These are phyloP conservation scores for Vaccinium darrowii DNA, from an alignment of 148 eudicot species.

Conservation along the genomic window DNA sequence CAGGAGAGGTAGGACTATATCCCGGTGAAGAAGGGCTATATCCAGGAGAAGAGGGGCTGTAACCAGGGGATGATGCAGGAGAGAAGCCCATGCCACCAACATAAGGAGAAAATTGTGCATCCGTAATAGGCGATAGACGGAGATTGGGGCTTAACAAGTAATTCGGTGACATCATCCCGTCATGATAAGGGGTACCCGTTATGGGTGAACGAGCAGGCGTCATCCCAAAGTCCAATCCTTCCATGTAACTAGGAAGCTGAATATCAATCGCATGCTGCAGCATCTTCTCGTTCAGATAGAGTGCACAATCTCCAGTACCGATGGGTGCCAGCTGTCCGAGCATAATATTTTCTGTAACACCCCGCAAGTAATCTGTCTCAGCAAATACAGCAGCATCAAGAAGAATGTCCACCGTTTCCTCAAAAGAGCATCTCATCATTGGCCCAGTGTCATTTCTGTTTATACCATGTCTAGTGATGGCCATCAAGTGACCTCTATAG, in stretches of 20 bases:
- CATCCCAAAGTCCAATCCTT: constrained; percentile 86
- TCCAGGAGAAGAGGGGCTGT: constrained; percentile 55
- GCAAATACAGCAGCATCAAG: constrained; percentile 98
- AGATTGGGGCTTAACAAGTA: constrained; percentile 75
- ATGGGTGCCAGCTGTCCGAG: constrained; percentile 97
- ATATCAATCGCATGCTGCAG: constrained; percentile 91
- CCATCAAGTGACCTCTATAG: constrained; percentile 97
- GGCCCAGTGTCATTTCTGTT: constrained; percentile 96
- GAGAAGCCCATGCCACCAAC: constrained; percentile 63
- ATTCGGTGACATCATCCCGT: constrained; percentile 87
- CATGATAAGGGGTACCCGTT: constrained; percentile 82
- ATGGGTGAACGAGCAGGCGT: constrained; percentile 88
- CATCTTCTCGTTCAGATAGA: constrained; percentile 88
- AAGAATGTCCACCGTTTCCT: constrained; percentile 98
- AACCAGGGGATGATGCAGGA: constrained; percentile 55
- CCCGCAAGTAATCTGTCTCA: constrained; percentile 78
- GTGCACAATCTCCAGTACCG: constrained; percentile 90
- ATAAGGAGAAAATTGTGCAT: constrained; percentile 60
- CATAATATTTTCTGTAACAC: constrained; percentile 99
- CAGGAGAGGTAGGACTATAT: constrained; percentile 55
- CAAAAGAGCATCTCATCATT: constrained; percentile 99
- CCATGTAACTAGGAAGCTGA: constrained; percentile 89
- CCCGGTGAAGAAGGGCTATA: constrained; percentile 55
- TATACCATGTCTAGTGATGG: constrained; percentile 97
- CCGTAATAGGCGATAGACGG: constrained; percentile 50